A percentile compares a stretch with the other conserved stretches of the same genome.
These are phyloP conservation scores for Parvularia atlantis DNA, from an alignment of 78 protist species.

Conservation along the genomic window DNA sequence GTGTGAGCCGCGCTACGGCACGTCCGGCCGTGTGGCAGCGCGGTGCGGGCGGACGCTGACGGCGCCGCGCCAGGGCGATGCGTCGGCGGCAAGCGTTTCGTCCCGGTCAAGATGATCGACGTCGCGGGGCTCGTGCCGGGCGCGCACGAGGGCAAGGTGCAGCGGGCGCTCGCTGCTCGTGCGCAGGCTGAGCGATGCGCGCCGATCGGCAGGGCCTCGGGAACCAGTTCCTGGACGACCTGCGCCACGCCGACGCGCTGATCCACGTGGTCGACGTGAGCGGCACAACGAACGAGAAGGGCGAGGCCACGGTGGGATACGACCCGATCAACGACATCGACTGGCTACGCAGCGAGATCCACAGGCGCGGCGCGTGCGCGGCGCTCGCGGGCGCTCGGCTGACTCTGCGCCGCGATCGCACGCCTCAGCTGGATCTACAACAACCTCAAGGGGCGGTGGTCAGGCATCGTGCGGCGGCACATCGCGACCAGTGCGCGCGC, in stretches of 20 bases:
- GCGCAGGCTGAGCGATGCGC: too few relatives aligned
- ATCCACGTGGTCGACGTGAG: slow-evolving; percentile 73
- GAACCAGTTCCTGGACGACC: slow-evolving; percentile 69
- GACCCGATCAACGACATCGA: slow-evolving; percentile 52
- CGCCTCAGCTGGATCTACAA: slow-evolving; percentile 51
- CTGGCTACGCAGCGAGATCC: slow-evolving; percentile 66
- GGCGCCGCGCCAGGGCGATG: too few relatives aligned
- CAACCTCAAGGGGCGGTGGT: slow-evolving; percentile 48
- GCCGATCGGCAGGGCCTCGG: slow-evolving; percentile 42
- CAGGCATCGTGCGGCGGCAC: slow-evolving; percentile 34
- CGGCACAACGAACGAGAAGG: slow-evolving; percentile 61
- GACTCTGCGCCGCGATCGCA: too few relatives aligned
- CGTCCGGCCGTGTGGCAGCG: too few relatives aligned
- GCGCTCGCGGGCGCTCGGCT: too few relatives aligned
- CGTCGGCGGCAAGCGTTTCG: slow-evolving; percentile 12
- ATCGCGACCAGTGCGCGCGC: slow-evolving; percentile 5
- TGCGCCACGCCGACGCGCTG: slow-evolving; percentile 62
- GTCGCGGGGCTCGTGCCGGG: slow-evolving; percentile 88
- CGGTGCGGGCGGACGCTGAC: too few relatives aligned
- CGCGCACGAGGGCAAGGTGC: slow-evolving; percentile 48
- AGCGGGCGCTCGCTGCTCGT: too few relatives aligned
- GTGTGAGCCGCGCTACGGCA: slow-evolving; percentile 52
- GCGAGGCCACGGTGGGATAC: slow-evolving; percentile 44
- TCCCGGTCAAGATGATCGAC: slow-evolving; percentile 60
- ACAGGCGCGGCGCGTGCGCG: too few relatives aligned